Percentiles rank a stretch among this genome's conserved stretches.
These are phyloP conservation scores for Echium plantagineum DNA, from an alignment of 257 asterid species.

Conservation along the genomic window DNA sequence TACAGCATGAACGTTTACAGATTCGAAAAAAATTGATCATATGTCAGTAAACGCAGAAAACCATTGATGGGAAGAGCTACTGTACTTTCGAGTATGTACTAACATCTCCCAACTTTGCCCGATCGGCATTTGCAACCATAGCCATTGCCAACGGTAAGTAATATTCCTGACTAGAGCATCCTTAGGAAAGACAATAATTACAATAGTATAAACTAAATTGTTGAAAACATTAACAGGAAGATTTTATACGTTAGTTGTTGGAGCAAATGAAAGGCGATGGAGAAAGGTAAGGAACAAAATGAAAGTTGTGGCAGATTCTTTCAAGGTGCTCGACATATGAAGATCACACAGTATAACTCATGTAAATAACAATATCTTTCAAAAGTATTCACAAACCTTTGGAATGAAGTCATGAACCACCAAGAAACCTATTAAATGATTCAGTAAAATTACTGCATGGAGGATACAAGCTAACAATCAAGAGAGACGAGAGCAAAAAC, in stretches of 20 bases:
- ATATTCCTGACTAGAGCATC: not conserved
- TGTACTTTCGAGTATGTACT: constrained; percentile 66
- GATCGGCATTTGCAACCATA: constrained; percentile 84
- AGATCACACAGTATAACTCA: not conserved
- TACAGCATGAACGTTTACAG: not conserved
- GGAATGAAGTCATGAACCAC: not conserved
- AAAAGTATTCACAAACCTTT: not conserved
- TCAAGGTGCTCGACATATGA: constrained; percentile 57
- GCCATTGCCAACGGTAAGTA: constrained; percentile 67
- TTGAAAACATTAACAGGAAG: constrained; percentile 38
- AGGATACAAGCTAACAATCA: no score
- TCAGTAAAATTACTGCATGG: no score
- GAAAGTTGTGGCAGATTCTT: constrained; percentile 84
- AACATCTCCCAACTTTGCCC: constrained; percentile 53
- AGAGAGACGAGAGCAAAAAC: no score
- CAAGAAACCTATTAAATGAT: not conserved
- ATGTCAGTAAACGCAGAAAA: constrained; percentile 39
- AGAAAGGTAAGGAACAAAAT: constrained; percentile 53
- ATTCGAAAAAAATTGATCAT: no score
- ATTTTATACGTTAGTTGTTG: constrained; percentile 68
- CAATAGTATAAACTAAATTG: not conserved
- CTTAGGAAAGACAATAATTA: no score
- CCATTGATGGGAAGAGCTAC: constrained; percentile 56
- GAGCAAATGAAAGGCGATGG: constrained; percentile 85
- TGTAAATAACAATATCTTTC: not conserved